Evolutionary conservation across 1,139 yeast species (phyloP).

Genomic region (Taiozyma sp.): DNA sequence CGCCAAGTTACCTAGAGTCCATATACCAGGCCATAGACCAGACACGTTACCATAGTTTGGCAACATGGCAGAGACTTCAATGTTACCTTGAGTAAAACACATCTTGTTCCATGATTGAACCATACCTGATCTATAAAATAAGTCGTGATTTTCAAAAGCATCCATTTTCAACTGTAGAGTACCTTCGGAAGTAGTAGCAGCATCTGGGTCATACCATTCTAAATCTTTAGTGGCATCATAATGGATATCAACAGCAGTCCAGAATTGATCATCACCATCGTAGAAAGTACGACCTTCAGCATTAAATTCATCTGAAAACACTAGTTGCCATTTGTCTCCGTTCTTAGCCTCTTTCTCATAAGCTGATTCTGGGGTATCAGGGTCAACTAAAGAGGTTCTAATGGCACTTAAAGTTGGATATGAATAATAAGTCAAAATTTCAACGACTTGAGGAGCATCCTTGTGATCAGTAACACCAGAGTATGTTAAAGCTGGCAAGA

Average conservation of each 20-base stretch:
- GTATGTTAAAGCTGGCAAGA: conserved; percentile 17
- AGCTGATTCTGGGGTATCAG: conserved; percentile 47
- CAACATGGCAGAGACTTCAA: conserved; percentile 46
- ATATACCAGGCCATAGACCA: conserved; percentile 61
- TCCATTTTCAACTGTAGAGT: conserved; percentile 46
- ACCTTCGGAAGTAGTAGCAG: conserved; percentile 47
- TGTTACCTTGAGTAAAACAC: conserved; percentile 52
- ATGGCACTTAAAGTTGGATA: conserved; percentile 57
- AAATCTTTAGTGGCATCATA: conserved; percentile 58
- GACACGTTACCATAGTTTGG: conserved; percentile 50
- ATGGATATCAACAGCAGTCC: conserved; percentile 50
- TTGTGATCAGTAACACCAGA: conserved; percentile 21
- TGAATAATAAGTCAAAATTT: conserved; percentile 42
- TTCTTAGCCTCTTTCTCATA: conserved; percentile 32
- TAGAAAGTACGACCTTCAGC: conserved; percentile 59
- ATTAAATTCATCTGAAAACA: conserved; percentile 55
- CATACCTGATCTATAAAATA: conserved; percentile 57
- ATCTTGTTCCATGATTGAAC: conserved; percentile 55
- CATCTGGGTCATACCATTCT: conserved; percentile 67
- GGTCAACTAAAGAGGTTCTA: conserved; percentile 44
- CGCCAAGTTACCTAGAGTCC: conserved; percentile 61
- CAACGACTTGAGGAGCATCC: conserved; percentile 24
- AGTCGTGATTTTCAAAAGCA: conserved; percentile 48
- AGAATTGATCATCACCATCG: conserved; percentile 59
- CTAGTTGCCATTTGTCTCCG: conserved; percentile 47